Conservation (phyloP, 2,329 filamentous ascomycete species). For the Phialophora expanda region DNA sequence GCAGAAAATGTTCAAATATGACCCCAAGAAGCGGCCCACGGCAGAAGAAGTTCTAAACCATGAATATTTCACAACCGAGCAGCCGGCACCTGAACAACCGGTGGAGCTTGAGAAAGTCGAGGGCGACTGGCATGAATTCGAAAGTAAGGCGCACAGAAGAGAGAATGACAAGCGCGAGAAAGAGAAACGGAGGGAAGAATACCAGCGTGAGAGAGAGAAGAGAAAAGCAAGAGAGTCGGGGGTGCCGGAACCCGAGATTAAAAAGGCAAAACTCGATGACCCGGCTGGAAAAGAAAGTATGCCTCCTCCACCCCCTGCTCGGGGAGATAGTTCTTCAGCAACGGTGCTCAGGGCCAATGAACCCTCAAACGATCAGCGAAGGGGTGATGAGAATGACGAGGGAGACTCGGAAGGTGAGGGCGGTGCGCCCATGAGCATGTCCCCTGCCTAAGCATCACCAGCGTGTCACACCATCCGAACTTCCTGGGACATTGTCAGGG, state of each 20-base stretch:
- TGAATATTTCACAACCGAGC: conserved; percentile 83
- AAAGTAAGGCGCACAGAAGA: conserved; percentile 90
- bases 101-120: conserved; percentile 81
- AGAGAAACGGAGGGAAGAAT: conserved; percentile 59
- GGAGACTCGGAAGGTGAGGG: conserved; percentile 38
- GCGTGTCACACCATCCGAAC: not conserved
- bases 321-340: conserved; percentile 19
- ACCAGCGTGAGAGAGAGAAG: conserved; percentile 55
- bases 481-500: not conserved
- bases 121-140: conserved; percentile 98
- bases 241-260: conserved; percentile 24
- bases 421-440: conserved; percentile 40
- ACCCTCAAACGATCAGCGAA: not conserved
- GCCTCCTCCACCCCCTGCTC: conserved; percentile 24
- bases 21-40: conserved; percentile 80
- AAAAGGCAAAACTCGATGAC: conserved; percentile 25
- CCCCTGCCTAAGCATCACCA: conserved; percentile 18
- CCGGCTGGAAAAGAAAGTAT: conserved; percentile 6
- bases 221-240: conserved; percentile 49
- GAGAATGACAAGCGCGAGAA: conserved; percentile 75
- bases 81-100: conserved; percentile 76
- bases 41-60: conserved; percentile 85
- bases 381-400: conserved; percentile 20
- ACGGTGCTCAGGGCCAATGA: not conserved
- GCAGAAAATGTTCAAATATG: conserved; percentile 83